These are phyloP conservation scores for Helicosporidium sp. DNA, from an alignment of 139 green algal genomes.

Conservation along the genomic window DNA sequence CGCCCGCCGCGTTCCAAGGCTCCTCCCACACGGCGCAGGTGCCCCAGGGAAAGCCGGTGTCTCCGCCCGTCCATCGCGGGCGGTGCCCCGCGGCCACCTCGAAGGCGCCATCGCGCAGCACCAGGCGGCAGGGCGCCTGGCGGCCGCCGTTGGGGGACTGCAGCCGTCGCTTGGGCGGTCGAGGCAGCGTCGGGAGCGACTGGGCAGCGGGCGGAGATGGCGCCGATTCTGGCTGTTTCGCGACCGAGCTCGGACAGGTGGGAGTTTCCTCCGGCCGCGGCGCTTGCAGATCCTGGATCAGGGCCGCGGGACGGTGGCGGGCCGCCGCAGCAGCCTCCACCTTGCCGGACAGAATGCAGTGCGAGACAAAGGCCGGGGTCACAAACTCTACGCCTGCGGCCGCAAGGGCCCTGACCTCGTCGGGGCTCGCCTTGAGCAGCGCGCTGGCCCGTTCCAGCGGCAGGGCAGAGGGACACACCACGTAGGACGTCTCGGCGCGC, in stretches of 20 bases:
- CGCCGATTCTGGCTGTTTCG: too few relatives aligned
- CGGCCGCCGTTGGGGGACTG: too few relatives aligned
- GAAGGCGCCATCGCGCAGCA: constrained; percentile 4
- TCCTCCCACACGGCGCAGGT: constrained; percentile 15
- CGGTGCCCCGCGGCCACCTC: constrained; percentile 2
- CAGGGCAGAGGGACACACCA: not conserved
- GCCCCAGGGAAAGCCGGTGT: constrained; percentile 19
- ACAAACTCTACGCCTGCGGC: not conserved
- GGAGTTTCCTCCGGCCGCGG: too few relatives aligned
- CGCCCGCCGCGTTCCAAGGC: constrained; percentile 7
- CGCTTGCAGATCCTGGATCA: too few relatives aligned
- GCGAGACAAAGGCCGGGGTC: not conserved
- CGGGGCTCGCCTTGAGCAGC: not conserved
- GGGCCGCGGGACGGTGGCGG: too few relatives aligned
- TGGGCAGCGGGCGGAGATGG: too few relatives aligned
- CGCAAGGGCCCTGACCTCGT: not conserved
- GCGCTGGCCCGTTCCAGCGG: too few relatives aligned
- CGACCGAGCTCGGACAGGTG: too few relatives aligned
- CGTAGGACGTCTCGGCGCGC: not conserved
- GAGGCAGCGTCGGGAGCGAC: too few relatives aligned
- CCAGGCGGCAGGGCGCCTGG: constrained; percentile 3
- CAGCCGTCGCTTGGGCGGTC: too few relatives aligned
- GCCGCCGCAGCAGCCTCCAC: too few relatives aligned
- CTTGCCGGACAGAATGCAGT: too few relatives aligned
- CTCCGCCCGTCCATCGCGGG: constrained; percentile 14